These are phyloP conservation scores for Phylloporus sp. DNA, from an alignment of 768 basidiomycete genomes.

Conservation along the genomic window DNA sequence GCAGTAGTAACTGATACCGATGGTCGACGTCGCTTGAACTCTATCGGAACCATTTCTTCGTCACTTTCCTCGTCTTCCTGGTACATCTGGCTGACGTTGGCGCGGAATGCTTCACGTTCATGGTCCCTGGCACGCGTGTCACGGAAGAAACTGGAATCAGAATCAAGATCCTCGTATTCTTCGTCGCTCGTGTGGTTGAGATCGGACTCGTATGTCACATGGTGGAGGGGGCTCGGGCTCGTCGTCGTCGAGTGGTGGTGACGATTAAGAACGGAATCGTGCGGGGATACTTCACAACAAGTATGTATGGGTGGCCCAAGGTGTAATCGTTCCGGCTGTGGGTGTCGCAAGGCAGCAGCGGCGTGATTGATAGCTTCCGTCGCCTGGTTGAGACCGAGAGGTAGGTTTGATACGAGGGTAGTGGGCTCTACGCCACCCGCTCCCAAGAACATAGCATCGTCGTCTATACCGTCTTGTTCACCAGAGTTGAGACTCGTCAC, in stretches of 20 bases:
- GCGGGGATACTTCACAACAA: conserved; percentile 22
- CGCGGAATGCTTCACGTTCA: conserved; percentile 24
- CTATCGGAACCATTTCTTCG: conserved; percentile 33
- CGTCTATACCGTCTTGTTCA: conserved; percentile 43
- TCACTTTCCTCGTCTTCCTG: conserved; percentile 33
- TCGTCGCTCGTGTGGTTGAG: conserved; percentile 28
- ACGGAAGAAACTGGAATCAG: conserved; percentile 33
- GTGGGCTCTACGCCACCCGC: conserved; percentile 41
- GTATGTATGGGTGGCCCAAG: conserved; percentile 18
- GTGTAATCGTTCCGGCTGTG: conserved; percentile 29
- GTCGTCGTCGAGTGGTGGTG: conserved; percentile 30
- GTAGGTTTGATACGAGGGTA: conserved; percentile 33
- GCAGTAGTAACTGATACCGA: conserved; percentile 26
- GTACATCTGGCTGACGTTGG: conserved; percentile 33
- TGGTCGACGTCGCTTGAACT: conserved; percentile 33
- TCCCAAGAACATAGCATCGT: conserved; percentile 50
- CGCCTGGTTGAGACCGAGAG: conserved; percentile 28
- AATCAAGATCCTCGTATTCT: conserved; percentile 30
- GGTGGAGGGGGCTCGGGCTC: conserved; percentile 39
- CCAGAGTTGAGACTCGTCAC: conserved; percentile 42
- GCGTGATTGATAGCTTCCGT: conserved; percentile 20
- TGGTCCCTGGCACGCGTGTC: conserved; percentile 22
- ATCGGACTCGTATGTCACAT: conserved; percentile 29
- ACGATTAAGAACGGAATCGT: conserved; percentile 21
- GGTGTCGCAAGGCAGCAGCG: conserved; percentile 22